Percentiles rank a stretch among this genome's conserved stretches.
Evolutionary conservation across 805 yeast genomes (phyloP).

Genomic region (Yarrowia sp.): DNA sequence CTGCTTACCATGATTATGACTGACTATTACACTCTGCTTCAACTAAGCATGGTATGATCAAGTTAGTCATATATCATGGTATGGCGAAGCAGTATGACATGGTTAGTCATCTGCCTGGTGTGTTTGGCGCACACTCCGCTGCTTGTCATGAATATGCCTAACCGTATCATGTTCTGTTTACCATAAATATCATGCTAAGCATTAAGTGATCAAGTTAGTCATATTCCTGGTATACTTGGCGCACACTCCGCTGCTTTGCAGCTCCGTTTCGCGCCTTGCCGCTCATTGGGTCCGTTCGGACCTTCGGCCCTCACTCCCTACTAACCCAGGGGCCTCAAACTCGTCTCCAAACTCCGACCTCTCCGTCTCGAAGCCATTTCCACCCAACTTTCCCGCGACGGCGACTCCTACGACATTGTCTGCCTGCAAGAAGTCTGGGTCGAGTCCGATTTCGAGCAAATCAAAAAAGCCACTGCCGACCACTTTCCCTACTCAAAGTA

Average conservation of each 20-base stretch:
- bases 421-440: conserved; percentile 97
- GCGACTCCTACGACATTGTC: conserved; percentile 67
- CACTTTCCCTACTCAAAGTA: conserved; percentile 63
- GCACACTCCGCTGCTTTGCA: not conserved
- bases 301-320: not conserved
- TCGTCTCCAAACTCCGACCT: conserved; percentile 66
- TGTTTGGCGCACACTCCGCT: no score
- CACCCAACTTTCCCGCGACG: conserved; percentile 49
- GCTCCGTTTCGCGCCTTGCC: not conserved
- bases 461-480: conserved; percentile 47
- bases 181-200: no score
- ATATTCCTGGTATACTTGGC: no score
- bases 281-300: not conserved
- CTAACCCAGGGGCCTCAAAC: conserved; percentile 69
- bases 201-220: no score
- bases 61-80: no score
- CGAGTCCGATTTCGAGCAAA: conserved; percentile 72
- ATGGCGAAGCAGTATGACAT: no score
- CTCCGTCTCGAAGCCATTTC: conserved; percentile 75
- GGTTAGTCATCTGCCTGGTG: no score
- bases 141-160: no score
- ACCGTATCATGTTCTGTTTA: no score
- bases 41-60: no score
- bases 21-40: no score
- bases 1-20: no score